Evolutionary conservation across 495 filamentous ascomycete genomes (phyloP), one percentile per base, ranked within the genome.

Genomic region (Talaromyces borbonicus): DNA sequence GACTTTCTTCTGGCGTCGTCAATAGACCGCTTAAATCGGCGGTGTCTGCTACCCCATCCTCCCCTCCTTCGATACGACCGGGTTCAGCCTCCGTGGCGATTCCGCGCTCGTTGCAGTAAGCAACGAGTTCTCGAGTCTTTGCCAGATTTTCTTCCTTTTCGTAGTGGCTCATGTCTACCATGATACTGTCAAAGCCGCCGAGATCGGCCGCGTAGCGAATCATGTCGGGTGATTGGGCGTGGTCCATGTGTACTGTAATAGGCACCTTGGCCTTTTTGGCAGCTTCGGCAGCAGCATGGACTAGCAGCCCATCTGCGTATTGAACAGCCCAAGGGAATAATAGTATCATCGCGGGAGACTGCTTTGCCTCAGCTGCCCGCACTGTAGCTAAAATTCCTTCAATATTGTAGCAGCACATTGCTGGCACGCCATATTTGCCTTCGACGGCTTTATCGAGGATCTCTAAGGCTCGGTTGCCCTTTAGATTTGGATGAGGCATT

Each of bases 401-500:
- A 56, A 87, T 73, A 70, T 90, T 90, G 77, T 93, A 93, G 71
- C 78, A 83, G 67, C 81, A 87, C 77, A 87, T 84, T 49, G 77
- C 83, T 1, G 83, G 77, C 15, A 89, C 72, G 52, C 74, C 84
- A 63, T 87, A 88, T 19, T 79, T 70, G 54, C 76, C 74, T 12
- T 68, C 60, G 45, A 73, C 69, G 46, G 84, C 84, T 45, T 75
- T 74, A 61, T 81, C 73, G 54, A 88, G 77, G 60, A 88, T 81
- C 51, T 66, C 53, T 58, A 83, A 69, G 46, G 82, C 79, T 55
- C 78, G 78, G 67, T 87, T 86, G 55, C 75, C 67, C 46, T 69
- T 70, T 51, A 72, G 68, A 15, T 46, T 46, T 16, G 43, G 43
- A 31, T 46, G 43, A 26, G 65, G 50, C 73, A 78, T 78, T 50